Conservation (phyloP, 352 stramenopile genomes). For the Phytophthora sp. region DNA sequence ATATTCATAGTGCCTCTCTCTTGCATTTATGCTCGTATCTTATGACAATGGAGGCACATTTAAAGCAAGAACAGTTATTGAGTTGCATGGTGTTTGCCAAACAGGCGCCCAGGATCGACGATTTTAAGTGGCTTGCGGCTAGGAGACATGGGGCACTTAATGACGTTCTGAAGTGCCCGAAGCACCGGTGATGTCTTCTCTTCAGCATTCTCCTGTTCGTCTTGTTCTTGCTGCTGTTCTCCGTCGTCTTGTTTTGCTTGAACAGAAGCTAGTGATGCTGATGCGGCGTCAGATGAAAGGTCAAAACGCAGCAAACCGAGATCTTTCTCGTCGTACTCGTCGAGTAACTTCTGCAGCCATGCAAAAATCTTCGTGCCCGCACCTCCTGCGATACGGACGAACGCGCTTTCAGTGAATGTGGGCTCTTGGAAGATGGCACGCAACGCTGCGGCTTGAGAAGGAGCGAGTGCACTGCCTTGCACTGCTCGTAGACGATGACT, state of each 20-base stretch:
- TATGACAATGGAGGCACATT: slow-evolving; percentile 19
- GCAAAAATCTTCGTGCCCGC: slow-evolving; percentile 68
- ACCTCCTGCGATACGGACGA: slow-evolving; percentile 54
- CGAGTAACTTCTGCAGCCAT: slow-evolving; percentile 66
- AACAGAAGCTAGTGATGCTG: slow-evolving; percentile 6
- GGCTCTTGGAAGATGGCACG: slow-evolving; percentile 71
- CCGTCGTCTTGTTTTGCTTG: slow-evolving; percentile 12
- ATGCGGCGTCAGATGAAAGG: slow-evolving; percentile 8
- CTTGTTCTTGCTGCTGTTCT: slow-evolving; percentile 9
- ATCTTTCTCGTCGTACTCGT: slow-evolving; percentile 63
- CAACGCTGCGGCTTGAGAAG: slow-evolving; percentile 56
- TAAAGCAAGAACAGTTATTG: slow-evolving; percentile 23
- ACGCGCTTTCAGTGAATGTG: slow-evolving; percentile 53
- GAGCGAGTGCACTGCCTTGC: slow-evolving; percentile 42
- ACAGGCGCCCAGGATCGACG: slow-evolving; percentile 54
- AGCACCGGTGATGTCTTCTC: slow-evolving; percentile 24
- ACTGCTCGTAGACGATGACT: slow-evolving; percentile 47
- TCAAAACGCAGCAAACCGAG: slow-evolving; percentile 47
- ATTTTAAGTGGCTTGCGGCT: slow-evolving; percentile 44
- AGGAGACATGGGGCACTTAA: slow-evolving; percentile 19
- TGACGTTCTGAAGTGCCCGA: slow-evolving; percentile 27
- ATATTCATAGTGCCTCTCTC: slow-evolving; percentile 1
- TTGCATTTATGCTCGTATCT: slow-evolving; percentile 16
- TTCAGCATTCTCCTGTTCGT: slow-evolving; percentile 1
- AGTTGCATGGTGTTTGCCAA: slow-evolving; percentile 35